Base-by-base conservation (phyloP, 2,329 filamentous ascomycete species). In the Pyrenophora tritici-repentis region DNA sequence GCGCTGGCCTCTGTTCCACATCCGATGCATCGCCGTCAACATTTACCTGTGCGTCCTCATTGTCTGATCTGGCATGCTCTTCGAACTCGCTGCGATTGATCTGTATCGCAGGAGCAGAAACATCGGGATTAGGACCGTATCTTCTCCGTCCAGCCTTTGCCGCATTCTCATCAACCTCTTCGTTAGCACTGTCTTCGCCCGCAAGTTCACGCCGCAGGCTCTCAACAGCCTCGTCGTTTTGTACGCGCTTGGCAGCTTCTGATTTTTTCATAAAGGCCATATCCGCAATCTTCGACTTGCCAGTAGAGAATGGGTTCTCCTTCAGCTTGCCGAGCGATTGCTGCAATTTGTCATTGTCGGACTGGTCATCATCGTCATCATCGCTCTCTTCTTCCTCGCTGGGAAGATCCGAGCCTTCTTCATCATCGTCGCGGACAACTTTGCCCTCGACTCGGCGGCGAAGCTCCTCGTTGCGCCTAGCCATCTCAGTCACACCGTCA, bases 241-340 rank as follows among this genome's bases (percentile, higher is more conserved):
- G 83, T 56, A 87, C 84, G 72, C 87, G 91, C 65, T 86, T 85
- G 32, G 86, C 81, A 22, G 87, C 88, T 66, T 97, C 92, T 1
- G 91, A 90, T 60, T 88, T 91, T 65, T 88, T 86, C 94, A 99
- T 97, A 71, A 99, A 99, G 55, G 90, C 90, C 87, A 99, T 91
- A 43, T 83, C 83, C 73, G 90, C 86, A 6, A 99, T 77, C 62
- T 85, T 87, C 12, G 87, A 86, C 32, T 66, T 55, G 16, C 84
- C 84, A 4, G 85, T 86, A 1, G 83, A 84, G 42, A 70, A 71
- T 35, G 84, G 85, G 48, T 75, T 73, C 26, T 71, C 66, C 35
- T 78, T 63, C 5, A 74, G 55, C 40, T 73, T 73, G 22, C 76
- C 55, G 6, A 75, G 63, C 39, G 73, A 70, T 10, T 61, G 62